phyloP scores from a whole-genome alignment of 2,329 filamentous ascomycete species.

The Venturia carpophila region DNA sequence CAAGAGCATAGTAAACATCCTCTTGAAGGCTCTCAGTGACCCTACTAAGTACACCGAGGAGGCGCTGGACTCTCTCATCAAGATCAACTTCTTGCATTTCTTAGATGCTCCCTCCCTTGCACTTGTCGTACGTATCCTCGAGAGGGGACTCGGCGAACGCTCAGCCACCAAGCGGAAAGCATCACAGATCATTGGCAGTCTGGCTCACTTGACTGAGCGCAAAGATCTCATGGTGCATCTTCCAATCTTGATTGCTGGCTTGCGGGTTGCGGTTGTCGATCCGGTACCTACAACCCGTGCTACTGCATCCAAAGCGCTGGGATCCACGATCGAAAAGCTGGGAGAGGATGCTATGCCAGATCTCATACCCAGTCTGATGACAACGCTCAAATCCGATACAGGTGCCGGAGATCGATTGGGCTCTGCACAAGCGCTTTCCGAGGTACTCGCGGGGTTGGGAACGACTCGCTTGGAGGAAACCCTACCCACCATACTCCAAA shows the following conservation, averaged over 20 bases:
- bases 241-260: constrained; percentile 81
- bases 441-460: constrained; percentile 90
- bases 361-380: constrained; percentile 95
- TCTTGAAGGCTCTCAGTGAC: constrained; percentile 94
- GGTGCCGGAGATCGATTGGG: constrained; percentile 93
- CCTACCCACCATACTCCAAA: constrained; percentile 89
- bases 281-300: constrained; percentile 94
- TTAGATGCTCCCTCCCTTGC: constrained; percentile 95
- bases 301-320: constrained; percentile 89
- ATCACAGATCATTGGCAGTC: constrained; percentile 92
- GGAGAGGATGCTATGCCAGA: constrained; percentile 95
- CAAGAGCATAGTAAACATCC: constrained; percentile 80
- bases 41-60: constrained; percentile 96
- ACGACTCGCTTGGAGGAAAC: constrained; percentile 92
- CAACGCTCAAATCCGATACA: constrained; percentile 93
- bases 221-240: constrained; percentile 88
- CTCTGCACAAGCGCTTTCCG: constrained; percentile 90
- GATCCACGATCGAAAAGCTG: constrained; percentile 94
- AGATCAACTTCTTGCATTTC: constrained; percentile 97
- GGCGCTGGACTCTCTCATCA: constrained; percentile 87
- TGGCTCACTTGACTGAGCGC: constrained; percentile 93
- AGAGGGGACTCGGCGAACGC: constrained; percentile 81
- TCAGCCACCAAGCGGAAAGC: constrained; percentile 95
- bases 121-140: constrained; percentile 87
- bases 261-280: constrained; percentile 84